Percentiles rank a stretch among this genome's conserved stretches.
These are phyloP conservation scores for Komagataella populi DNA, from an alignment of 805 yeast species.

Conservation along the genomic window DNA sequence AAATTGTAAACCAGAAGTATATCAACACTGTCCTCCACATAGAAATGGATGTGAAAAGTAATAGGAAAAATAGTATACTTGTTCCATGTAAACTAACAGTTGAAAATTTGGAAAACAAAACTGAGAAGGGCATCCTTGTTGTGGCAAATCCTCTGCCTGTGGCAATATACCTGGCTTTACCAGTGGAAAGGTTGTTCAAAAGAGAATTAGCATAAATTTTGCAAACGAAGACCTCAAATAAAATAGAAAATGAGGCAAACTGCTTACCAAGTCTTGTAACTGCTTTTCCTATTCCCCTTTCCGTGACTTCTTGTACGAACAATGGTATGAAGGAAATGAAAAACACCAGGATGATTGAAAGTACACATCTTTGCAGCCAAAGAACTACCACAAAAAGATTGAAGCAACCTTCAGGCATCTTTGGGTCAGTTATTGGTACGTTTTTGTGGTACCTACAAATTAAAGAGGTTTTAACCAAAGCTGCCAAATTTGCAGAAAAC, in stretches of 20 bases:
- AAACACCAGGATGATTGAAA: constrained; percentile 85
- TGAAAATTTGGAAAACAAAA: constrained; percentile 66
- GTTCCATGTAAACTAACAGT: constrained; percentile 71
- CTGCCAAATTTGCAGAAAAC: constrained; percentile 65
- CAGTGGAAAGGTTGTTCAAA: constrained; percentile 64
- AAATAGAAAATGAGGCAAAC: constrained; percentile 69
- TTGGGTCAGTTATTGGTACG: constrained; percentile 60
- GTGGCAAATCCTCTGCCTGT: constrained; percentile 95
- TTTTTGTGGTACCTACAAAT: constrained; percentile 53
- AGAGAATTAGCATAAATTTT: constrained; percentile 81
- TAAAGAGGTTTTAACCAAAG: constrained; percentile 62
- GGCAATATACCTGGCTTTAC: constrained; percentile 85
- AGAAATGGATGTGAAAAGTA: constrained; percentile 63
- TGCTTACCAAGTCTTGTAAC: constrained; percentile 56
- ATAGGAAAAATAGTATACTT: constrained; percentile 47
- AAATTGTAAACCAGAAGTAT: constrained; percentile 40
- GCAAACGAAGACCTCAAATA: constrained; percentile 91
- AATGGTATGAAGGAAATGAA: constrained; percentile 85
- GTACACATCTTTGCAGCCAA: constrained; percentile 82
- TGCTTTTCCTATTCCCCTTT: constrained; percentile 74
- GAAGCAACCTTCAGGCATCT: constrained; percentile 73
- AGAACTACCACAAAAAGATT: constrained; percentile 70
- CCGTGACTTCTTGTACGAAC: constrained; percentile 76
- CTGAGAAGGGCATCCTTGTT: constrained; percentile 58
- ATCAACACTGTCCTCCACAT: constrained; percentile 70